Base-by-base conservation (phyloP, 129 eudicot genomes). In the Logfia minima region DNA sequence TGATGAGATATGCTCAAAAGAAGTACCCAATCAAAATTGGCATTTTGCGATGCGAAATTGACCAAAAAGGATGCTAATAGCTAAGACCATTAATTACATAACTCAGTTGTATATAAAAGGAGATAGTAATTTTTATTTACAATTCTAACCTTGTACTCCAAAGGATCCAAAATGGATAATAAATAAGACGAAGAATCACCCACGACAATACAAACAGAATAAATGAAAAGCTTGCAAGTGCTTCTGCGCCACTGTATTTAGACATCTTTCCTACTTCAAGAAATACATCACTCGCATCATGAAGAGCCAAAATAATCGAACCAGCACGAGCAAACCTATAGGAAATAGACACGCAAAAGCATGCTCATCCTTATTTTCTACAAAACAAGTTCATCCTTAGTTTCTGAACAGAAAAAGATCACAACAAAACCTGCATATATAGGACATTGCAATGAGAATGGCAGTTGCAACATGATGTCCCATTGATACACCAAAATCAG, bases 401-500 rank as follows among this genome's bases (percentile, higher is more conserved):
- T 48, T 71, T 26, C 63, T 28, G 3, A 6, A 53, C 4, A 34
- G 23, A 64, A 26, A 3, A 21, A 24, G 26, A n/a, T 16, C 17
- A 28, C 5, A 62, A 6, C 21, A 16, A 39, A n/a, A 92, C 97
- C 97, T 89, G 82, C 76, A 82, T 70, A 87, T 74, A 73, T 92
- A 92, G 74, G 97, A 92, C 73, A 92, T 72, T 10, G 80, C 87
- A 74, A 92, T 92, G 66, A 92, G 96, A 73, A 92, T 70, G 37
- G 84, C 83, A 51, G 97, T 87, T 76, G 97, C 93, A 62, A 89
- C 87, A 78, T 89, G 97, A 81, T 92, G 97, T 5, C 97, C 81
- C 97, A 92, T 92, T 11, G 96, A 92, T 66, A 89, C 97, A 58
- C 96, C 96, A 86, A 92, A 92, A 72, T 92, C 97, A 45, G 97